These are phyloP conservation scores for Lecanicillium sp. DNA, from an alignment of 2,329 filamentous ascomycete genomes.

Conservation along the genomic window DNA sequence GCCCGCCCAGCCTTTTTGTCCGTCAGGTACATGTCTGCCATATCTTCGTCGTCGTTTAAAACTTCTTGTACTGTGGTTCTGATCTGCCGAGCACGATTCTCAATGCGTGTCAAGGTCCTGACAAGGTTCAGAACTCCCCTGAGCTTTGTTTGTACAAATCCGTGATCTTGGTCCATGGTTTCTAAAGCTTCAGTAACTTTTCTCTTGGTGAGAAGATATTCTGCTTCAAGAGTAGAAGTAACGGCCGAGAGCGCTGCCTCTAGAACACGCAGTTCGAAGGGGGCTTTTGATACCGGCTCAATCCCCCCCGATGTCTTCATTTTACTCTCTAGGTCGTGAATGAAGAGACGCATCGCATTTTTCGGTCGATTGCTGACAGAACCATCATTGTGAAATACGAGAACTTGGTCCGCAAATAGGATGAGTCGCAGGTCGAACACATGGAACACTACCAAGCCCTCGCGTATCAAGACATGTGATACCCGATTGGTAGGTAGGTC, in stretches of 20 bases:
- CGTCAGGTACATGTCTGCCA: constrained; percentile 26
- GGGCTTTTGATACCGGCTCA: constrained; percentile 10
- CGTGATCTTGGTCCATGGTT: constrained; percentile 11
- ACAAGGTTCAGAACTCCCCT: constrained; percentile 20
- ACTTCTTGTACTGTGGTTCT: constrained; percentile 23
- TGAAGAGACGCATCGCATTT: constrained; percentile 12
- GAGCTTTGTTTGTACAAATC: constrained; percentile 16
- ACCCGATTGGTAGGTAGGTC: constrained; percentile 24
- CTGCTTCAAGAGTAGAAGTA: constrained; percentile 23
- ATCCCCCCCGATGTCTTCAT: constrained; percentile 10
- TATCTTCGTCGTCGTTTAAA: constrained; percentile 25
- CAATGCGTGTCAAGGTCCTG: constrained; percentile 18
- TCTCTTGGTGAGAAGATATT: constrained; percentile 17
- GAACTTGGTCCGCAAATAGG: constrained; percentile 20
- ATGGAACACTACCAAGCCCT: constrained; percentile 23
- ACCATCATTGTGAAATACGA: constrained; percentile 19
- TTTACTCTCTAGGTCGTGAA: constrained; percentile 18
- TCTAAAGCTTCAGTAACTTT: constrained; percentile 8
- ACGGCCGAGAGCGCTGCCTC: constrained; percentile 26
- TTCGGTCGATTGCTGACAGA: constrained; percentile 1
- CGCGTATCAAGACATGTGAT: constrained; percentile 24
- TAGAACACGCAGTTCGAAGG: constrained; percentile 25
- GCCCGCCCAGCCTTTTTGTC: constrained; percentile 20
- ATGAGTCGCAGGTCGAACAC: constrained; percentile 27
- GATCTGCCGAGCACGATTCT: constrained; percentile 23